Evolutionary conservation across 1,139 yeast genomes (phyloP), one percentile per base, ranked within the genome.

Genomic region (Geotrichum klebahnii): DNA sequence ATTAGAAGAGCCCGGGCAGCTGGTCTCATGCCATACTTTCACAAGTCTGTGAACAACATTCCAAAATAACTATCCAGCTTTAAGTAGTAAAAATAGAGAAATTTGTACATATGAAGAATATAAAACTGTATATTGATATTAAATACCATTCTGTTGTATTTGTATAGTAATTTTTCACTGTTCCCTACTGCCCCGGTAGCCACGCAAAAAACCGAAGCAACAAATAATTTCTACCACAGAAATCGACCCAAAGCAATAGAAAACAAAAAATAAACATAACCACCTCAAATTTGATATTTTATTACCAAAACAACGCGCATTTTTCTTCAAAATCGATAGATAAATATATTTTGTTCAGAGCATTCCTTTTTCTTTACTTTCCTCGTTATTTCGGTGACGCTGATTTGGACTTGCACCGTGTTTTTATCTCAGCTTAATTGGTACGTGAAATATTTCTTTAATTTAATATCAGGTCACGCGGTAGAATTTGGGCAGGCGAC

Each of bases 1-100:
- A 75, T 84, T 47, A 75, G 81, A 61, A 71, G 89, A 48, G 81
- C 88, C 16, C 73, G 89, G 58, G 79, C 82, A 3, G 78, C 82
- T 52, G 92, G 94, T 0, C 71, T 84, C 52, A 70, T 84, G 61
- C 77, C 87, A 24, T 68, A 80, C 48, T 80, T 79, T 37, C 85
- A 82, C 59, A 76, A 73, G 60, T 79, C 79, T 61, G 70, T 70
- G 35, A 44, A 37, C 24, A 38, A 45, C 48, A 34, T 45, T 23
- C 35, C 41, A 6, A 38, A 39, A 34, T 33, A 34, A 28, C 14
- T 19, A 8, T 5, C n/a, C 22, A 22, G 28, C 16, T 22, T n/a
- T 17, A 36, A 36, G 14, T 9, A 22, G 19, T 8, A 24, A 43
- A 43, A 42, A 35, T 19, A 32, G n/a, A 42, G 23, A 32, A 20